These are phyloP conservation scores for Aaosphaeria pasadenensis DNA, from an alignment of 2,329 filamentous ascomycete species.

Conservation along the genomic window DNA sequence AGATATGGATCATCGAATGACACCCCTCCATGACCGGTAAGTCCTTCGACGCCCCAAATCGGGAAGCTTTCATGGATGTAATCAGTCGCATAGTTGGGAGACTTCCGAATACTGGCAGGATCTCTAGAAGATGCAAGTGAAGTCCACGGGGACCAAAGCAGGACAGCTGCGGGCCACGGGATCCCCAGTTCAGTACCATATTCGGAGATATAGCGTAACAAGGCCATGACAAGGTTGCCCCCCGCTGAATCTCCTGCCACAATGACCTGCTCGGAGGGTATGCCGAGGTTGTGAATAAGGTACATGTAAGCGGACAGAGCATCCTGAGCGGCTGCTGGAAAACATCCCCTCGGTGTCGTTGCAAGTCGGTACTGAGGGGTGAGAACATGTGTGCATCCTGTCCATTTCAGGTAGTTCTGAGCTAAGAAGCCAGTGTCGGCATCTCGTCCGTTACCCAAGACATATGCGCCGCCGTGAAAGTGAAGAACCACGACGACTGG, in stretches of 20 bases:
- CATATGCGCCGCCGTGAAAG: slow-evolving; percentile 44
- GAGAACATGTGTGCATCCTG: slow-evolving; percentile 31
- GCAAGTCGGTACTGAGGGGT: slow-evolving; percentile 43
- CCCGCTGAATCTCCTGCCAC: slow-evolving; percentile 46
- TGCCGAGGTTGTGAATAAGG: slow-evolving; percentile 32
- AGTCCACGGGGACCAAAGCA: slow-evolving; percentile 39
- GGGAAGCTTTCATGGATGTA: slow-evolving; percentile 40
- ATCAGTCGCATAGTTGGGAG: slow-evolving; percentile 39
- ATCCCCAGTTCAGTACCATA: slow-evolving; percentile 17
- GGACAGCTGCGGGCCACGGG: slow-evolving; percentile 25
- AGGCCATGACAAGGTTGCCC: slow-evolving; percentile 39
- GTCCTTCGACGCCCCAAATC: slow-evolving; percentile 42
- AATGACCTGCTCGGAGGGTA: slow-evolving; percentile 35
- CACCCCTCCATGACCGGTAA: slow-evolving; percentile 18
- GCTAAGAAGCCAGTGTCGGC: slow-evolving; percentile 16
- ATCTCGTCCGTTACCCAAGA: slow-evolving; percentile 34
- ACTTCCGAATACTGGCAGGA: slow-evolving; percentile 19
- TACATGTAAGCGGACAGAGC: slow-evolving; percentile 40
- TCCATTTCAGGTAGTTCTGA: slow-evolving; percentile 20
- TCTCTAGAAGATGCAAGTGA: slow-evolving; percentile 30
- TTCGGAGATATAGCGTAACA: slow-evolving; percentile 42
- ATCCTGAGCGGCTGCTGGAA: slow-evolving; percentile 47
- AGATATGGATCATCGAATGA: slow-evolving; percentile 37
- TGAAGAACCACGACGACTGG: slow-evolving; percentile 37
- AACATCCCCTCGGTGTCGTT: slow-evolving; percentile 29